These are phyloP conservation scores for Elongisporangium undulatum DNA, from an alignment of 352 stramenopile species.

Conservation along the genomic window DNA sequence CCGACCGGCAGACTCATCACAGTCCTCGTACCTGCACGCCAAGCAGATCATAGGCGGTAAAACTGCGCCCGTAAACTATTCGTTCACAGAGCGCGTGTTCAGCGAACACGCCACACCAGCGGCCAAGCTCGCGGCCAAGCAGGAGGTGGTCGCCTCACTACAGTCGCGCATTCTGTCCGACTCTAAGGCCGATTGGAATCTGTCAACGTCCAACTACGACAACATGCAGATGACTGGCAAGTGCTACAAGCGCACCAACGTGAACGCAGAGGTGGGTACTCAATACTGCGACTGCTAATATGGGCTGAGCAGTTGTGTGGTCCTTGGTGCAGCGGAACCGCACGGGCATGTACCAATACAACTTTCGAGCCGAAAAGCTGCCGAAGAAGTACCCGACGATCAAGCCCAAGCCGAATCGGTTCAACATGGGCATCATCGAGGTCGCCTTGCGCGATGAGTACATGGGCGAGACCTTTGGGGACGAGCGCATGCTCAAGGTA, in stretches of 20 bases:
- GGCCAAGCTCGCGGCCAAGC: slow-evolving; percentile 53
- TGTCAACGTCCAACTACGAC: slow-evolving; percentile 64
- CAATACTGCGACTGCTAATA: no score
- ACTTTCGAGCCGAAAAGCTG: slow-evolving; percentile 80
- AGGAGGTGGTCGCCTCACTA: slow-evolving; percentile 54
- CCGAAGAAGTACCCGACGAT: slow-evolving; percentile 72
- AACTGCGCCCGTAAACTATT: slow-evolving; percentile 61
- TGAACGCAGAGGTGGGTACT: slow-evolving; percentile 72
- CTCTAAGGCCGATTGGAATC: slow-evolving; percentile 56
- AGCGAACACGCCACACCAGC: slow-evolving; percentile 48
- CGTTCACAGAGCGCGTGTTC: slow-evolving; percentile 70
- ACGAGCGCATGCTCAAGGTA: slow-evolving; percentile 65
- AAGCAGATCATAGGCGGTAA: slow-evolving; percentile 67
- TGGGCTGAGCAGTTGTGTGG: neutral
- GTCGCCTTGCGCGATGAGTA: slow-evolving; percentile 62
- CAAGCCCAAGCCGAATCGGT: slow-evolving; percentile 69
- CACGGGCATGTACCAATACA: slow-evolving; percentile 82
- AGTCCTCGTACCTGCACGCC: slow-evolving; percentile 20
- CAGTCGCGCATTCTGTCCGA: slow-evolving; percentile 52
- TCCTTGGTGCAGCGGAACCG: slow-evolving; percentile 58
- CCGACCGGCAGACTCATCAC: neutral
- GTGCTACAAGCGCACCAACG: slow-evolving; percentile 72
- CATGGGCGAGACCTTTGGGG: slow-evolving; percentile 56
- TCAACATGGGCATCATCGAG: slow-evolving; percentile 76
- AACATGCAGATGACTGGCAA: slow-evolving; percentile 70